Percentiles rank a stretch among this genome's conserved stretches.
These are phyloP conservation scores for Pseudisothecium myosuroides DNA, from an alignment of 225 moss, liverwort and hornwort species.

Conservation along the genomic window DNA sequence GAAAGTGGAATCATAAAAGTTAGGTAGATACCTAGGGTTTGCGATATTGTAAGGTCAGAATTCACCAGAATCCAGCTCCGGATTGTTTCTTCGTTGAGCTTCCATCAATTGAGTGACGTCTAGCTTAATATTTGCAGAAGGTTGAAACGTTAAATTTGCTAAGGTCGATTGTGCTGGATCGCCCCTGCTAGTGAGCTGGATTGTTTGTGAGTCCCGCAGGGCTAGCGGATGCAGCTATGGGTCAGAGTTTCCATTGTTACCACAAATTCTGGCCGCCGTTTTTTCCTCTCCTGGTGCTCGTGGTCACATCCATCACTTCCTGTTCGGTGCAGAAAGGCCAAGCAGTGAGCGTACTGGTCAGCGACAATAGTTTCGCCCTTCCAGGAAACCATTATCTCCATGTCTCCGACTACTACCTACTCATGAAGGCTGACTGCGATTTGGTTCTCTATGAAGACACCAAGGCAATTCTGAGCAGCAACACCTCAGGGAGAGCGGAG, in stretches of 20 bases:
- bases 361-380: not conserved
- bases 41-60: not conserved
- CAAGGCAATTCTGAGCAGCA: not conserved
- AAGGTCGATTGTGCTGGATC: not conserved
- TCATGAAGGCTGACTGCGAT: conserved; percentile 5
- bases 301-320: not conserved
- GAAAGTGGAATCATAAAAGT: not conserved
- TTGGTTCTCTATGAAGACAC: not conserved
- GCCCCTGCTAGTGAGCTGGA: not conserved
- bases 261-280: not conserved
- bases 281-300: not conserved
- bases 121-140: not conserved
- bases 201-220: not conserved
- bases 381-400: not conserved
- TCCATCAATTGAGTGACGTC: not conserved
- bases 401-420: not conserved
- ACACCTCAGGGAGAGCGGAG: not conserved
- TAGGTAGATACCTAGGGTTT: not conserved
- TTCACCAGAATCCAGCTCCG: not conserved
- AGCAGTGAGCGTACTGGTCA: not conserved
- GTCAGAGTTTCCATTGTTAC: not conserved
- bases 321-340: not conserved
- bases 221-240: not conserved
- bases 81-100: not conserved
- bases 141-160: not conserved